Base-by-base conservation (phyloP, 1,284 basidiomycete genomes). In the Puccinia triticina region DNA sequence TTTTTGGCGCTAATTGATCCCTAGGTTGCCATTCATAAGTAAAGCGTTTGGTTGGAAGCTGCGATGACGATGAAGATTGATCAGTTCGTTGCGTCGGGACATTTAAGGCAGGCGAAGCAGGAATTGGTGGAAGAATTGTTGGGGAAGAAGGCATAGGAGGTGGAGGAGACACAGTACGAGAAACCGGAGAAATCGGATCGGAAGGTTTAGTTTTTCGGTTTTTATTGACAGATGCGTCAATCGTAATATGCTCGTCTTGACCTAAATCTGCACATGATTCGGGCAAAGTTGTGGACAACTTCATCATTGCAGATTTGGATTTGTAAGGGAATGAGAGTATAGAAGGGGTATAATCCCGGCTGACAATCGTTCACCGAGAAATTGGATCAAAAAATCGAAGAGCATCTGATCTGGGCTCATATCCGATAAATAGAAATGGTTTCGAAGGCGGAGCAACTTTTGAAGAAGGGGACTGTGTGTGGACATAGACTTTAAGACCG, bases 391-490 rank as follows among this genome's bases (percentile, higher is more conserved):
- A 77, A 40, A 77, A 77, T n/a, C 75, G 37, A 12, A 61, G 23
- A n/a, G 75, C 57, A 77, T 77, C 48, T 4, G 75, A 77, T 12
- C 29, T 40, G 29, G 26, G 29, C 40, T 77, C 75, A 66, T 46
- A 77, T 0, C 57, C 57, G 18, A 77, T 32, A 66, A 32, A 77
- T 1, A 64, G 26, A 18, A 77, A 16, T 11, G 75, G 57, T 3
- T 32, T 4, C 12, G 16, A 37, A 23, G 59, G 75, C 43, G 40
- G 32, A 2, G 14, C n/a, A 12, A 64, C 32, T 77, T 77, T 77
- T 3, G 50, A 74, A 23, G 29, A 37, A 34, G 59, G 67, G 8
- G 55, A 59, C 16, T 69, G 40, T 46, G 43, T 26, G 46, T 74
- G 72, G 12, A 74, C 46, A 16, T 53, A 32, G 32, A 74, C 48